These are phyloP conservation scores for Yamadazyma jaroonii DNA, from an alignment of 1,139 yeast genomes.

Conservation along the genomic window DNA sequence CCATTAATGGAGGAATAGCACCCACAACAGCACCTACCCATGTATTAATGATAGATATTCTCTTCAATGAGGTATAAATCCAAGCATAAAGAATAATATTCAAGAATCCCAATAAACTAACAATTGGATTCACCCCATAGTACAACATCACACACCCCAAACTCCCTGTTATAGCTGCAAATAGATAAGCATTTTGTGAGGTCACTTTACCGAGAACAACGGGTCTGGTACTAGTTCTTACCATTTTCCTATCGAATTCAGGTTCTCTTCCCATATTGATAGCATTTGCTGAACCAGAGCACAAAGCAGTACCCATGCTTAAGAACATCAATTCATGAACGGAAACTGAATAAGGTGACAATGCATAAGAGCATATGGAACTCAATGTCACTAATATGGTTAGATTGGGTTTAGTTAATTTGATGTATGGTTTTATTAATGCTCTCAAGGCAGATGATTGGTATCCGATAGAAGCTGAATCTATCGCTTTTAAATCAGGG, in stretches of 20 bases:
- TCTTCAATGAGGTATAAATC: constrained; percentile 85
- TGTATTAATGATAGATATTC: constrained; percentile 82
- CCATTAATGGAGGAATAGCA: constrained; percentile 98
- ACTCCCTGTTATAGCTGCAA: constrained; percentile 73
- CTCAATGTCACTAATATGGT: constrained; percentile 87
- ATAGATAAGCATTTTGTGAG: constrained; percentile 71
- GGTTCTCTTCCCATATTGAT: constrained; percentile 98
- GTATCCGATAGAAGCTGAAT: too few relatives aligned
- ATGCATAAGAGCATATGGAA: constrained; percentile 89
- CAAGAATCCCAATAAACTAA: constrained; percentile 70
- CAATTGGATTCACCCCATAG: constrained; percentile 82
- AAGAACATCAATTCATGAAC: constrained; percentile 66
- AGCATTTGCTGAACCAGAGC: constrained; percentile 95
- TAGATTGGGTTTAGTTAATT: constrained; percentile 83
- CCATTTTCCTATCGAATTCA: constrained; percentile 82
- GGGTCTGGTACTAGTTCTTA: constrained; percentile 85
- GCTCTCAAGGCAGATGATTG: constrained; percentile 21
- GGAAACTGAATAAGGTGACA: constrained; percentile 80
- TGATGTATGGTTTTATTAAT: constrained; percentile 58
- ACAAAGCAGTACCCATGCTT: constrained; percentile 80
- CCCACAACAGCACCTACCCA: constrained; percentile 99
- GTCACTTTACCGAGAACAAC: constrained; percentile 81
- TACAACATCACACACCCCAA: constrained; percentile 69
- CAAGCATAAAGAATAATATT: constrained; percentile 86
- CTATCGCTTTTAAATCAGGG: neutral